Percentiles rank a stretch among this genome's conserved stretches.
These are phyloP conservation scores for Poa annua DNA, from an alignment of 176 grass and related monocot species.

Conservation along the genomic window DNA sequence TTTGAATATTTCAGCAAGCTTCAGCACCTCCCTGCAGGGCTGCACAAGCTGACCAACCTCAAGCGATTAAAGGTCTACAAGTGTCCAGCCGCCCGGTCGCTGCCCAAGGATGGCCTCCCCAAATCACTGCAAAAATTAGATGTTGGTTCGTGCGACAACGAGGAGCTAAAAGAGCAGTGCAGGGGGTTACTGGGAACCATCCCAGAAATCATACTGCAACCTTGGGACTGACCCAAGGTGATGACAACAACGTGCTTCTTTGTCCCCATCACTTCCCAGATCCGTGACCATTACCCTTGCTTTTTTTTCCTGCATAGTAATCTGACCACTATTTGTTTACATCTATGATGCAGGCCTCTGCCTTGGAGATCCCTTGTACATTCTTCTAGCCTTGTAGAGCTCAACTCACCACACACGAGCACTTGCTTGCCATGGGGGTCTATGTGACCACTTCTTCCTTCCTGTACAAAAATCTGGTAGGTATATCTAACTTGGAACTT, in stretches of 20 bases:
- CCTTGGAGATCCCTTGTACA: constrained; percentile 3
- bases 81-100: not conserved
- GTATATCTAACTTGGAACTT: no score
- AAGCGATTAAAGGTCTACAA: not conserved
- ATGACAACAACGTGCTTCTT: no score
- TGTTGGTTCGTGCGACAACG: not conserved
- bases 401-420: no score
- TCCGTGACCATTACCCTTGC: no score
- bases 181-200: not conserved
- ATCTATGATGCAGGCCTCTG: not conserved
- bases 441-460: no score
- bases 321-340: not conserved
- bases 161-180: constrained; percentile 6
- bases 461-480: no score
- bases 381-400: constrained; percentile 2
- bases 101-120: not conserved
- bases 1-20: accelerated
- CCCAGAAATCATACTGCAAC: not conserved
- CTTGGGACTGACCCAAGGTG: not conserved
- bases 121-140: not conserved
- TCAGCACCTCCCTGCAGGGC: not conserved
- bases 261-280: no score
- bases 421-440: not conserved
- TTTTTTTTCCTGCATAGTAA: not conserved
- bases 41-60: not conserved